Evolutionary conservation across 306 rosid species (phyloP).

Genomic region (Pachyrhizus erosus): DNA sequence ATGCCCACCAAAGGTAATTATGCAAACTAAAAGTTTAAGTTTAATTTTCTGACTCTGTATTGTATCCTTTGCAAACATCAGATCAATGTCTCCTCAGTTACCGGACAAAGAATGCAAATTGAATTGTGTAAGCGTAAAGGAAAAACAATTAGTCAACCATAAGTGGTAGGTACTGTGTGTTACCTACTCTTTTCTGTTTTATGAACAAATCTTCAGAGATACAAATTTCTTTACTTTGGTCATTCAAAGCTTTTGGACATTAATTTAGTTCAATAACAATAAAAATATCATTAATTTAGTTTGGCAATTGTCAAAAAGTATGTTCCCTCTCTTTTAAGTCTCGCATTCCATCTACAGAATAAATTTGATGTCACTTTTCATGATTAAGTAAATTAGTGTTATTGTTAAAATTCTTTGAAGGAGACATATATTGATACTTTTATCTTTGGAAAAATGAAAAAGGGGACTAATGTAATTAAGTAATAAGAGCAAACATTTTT

Average conservation of each 20-base stretch:
- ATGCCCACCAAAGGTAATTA: neutral
- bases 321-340: neutral
- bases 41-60: neutral
- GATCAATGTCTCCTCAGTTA: neutral
- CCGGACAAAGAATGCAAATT: neutral
- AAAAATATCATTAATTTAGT: neutral
- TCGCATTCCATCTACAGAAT: neutral
- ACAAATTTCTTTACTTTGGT: neutral
- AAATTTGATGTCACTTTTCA: neutral
- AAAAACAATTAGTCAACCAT: neutral
- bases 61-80: neutral
- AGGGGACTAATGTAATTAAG: neutral
- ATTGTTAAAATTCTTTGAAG: neutral
- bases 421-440: neutral
- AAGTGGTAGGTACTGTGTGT: neutral
- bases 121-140: constrained; percentile 10
- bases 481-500: neutral
- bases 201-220: neutral
- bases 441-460: neutral
- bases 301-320: neutral
- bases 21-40: neutral
- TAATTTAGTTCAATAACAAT: neutral
- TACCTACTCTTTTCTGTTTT: neutral
- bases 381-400: neutral
- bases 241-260: neutral